Evolutionary conservation across 1,139 yeast species (phyloP), one percentile per base, ranked within the genome.

Genomic region (Magnusiomyces paraingens): DNA sequence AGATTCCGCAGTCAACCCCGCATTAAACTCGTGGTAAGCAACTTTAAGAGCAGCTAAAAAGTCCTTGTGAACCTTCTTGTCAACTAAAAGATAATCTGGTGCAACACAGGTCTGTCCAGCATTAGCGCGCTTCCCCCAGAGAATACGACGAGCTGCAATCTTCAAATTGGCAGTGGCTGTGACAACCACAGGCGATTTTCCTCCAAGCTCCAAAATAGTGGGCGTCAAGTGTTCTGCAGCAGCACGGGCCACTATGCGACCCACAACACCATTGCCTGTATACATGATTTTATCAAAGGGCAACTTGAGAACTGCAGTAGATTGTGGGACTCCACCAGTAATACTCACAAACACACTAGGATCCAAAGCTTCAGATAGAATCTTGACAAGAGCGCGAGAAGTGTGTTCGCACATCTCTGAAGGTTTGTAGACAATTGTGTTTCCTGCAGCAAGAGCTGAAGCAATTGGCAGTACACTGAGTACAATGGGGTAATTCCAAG

Each of bases 81-180:
- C 90, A 21, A 84, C 84, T 51, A 89, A 66, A 8, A 86, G 73
- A 64, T 89, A 91, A 70, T 91, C 98, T 10, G 90, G 86, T 1
- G 95, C 88, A 47, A 89, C 88, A 73, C 97, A 90, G 1, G 94
- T 83, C 70, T 90, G 97, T 32, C 97, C 97, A n/a, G 85, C 81
- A 66, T 88, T 90, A 44, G 81, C 73, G 63, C 84, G 85, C 60
- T 85, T 81, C 38, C 93, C 93, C 88, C 94, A 87, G 3, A 80
- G 76, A 17, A 87, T 71, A 69, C 96, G 79, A 58, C 77, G 77
- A 17, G 90, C 82, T n/a, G 86, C 76, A 0, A 75, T 69, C 20
- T 70, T 69, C 52, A 86, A 60, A 60, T 66, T 60, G 6, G 68
- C 69, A 50, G 78, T 74, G 47, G 77, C 74, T 52, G 90, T 79